These are phyloP conservation scores for Blastobotrys elegans DNA, from an alignment of 1,139 yeast species.

Conservation along the genomic window DNA sequence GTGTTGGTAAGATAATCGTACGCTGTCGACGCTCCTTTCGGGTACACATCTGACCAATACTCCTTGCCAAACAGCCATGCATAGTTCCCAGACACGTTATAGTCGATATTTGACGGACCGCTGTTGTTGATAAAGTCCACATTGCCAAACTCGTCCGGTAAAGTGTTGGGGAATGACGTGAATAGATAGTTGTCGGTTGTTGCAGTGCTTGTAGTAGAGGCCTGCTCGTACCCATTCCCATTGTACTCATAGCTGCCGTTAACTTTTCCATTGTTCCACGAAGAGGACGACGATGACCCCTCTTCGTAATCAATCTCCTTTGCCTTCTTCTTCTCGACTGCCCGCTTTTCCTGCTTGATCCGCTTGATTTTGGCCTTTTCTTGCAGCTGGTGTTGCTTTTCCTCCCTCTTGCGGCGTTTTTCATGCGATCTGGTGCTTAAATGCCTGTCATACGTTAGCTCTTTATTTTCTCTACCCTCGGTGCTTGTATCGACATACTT, in stretches of 20 bases:
- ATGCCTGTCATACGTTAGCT: conserved; percentile 17
- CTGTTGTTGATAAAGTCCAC: conserved; percentile 9
- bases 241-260: too few relatives aligned
- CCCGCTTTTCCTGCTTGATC: conserved; percentile 4
- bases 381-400: conserved; percentile 6
- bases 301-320: neutral
- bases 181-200: conserved; percentile 11
- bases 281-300: neutral
- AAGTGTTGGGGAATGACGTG: conserved; percentile 13
- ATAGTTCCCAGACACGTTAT: conserved; percentile 23
- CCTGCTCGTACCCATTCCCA: neutral
- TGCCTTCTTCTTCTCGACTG: neutral
- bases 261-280: neutral
- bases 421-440: conserved; percentile 29
- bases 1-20: conserved; percentile 15
- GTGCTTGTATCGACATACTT: conserved; percentile 17
- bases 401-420: conserved; percentile 24
- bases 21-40: conserved; percentile 14
- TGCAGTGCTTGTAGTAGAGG: neutral
- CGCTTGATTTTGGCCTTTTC: conserved; percentile 1
- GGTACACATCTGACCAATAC: conserved; percentile 17
- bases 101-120: conserved; percentile 17
- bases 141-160: conserved; percentile 17
- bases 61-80: conserved; percentile 26
- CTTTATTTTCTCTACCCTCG: neutral